Evolutionary conservation across 2,329 filamentous ascomycete genomes (phyloP).

Genomic region (Epichloe aotearoae): DNA sequence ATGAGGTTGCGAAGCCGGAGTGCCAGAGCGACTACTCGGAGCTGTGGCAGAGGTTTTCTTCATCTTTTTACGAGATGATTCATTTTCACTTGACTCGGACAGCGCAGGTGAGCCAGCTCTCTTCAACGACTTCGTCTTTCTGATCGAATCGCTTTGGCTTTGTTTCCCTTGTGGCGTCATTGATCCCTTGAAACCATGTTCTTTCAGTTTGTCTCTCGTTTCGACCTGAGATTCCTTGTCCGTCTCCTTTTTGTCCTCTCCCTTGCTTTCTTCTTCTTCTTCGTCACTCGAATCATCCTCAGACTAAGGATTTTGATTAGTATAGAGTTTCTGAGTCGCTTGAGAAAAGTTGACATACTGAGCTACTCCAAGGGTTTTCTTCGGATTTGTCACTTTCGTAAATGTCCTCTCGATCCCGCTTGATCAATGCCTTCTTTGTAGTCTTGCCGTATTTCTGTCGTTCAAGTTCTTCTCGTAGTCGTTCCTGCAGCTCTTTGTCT

Average conservation of each 20-base stretch:
- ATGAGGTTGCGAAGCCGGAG: constrained; percentile 32
- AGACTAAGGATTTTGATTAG: constrained; percentile 24
- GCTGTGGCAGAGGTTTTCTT: constrained; percentile 46
- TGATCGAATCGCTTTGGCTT: constrained; percentile 23
- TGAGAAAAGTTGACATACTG: constrained; percentile 14
- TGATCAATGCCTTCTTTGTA: constrained; percentile 68
- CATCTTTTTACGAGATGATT: constrained; percentile 68
- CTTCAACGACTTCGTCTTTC: constrained; percentile 56
- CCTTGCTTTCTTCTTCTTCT: constrained; percentile 30
- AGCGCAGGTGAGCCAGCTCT: constrained; percentile 74
- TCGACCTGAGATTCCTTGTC: constrained; percentile 43
- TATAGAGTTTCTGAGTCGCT: too few relatives aligned
- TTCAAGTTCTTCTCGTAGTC: constrained; percentile 54
- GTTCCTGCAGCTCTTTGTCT: constrained; percentile 59
- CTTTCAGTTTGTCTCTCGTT: constrained; percentile 37
- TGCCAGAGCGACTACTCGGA: constrained; percentile 39
- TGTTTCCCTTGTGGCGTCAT: constrained; percentile 40
- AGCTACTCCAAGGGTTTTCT: constrained; percentile 27
- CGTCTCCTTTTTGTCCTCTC: constrained; percentile 50
- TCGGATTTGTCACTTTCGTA: constrained; percentile 59
- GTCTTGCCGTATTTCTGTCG: constrained; percentile 61
- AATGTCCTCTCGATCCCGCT: constrained; percentile 73
- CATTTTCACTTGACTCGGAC: constrained; percentile 85
- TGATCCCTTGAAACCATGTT: constrained; percentile 54
- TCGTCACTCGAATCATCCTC: constrained; percentile 32